Conservation (phyloP, 768 basidiomycete genomes). For the Macrolepiota albuminosa region DNA sequence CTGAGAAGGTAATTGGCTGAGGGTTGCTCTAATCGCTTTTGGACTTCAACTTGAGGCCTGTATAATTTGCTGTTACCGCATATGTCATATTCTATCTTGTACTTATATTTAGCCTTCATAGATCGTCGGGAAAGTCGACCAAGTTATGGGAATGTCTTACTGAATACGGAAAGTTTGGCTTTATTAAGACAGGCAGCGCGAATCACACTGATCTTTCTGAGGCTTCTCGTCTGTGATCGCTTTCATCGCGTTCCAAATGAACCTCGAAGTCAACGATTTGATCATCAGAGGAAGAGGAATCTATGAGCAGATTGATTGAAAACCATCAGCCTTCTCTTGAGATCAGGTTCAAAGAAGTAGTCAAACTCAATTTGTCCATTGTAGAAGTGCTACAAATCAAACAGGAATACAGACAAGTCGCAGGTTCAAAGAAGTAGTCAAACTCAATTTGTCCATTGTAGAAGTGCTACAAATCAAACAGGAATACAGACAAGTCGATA, state of each 20-base stretch:
- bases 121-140: not conserved
- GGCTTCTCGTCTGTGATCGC: too few species aligned
- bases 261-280: too few species aligned
- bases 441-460: too few species aligned
- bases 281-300: too few species aligned
- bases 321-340: too few species aligned
- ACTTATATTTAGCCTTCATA: not conserved
- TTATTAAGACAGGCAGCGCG: not conserved
- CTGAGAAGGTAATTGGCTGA: conserved; percentile 39
- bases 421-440: too few species aligned
- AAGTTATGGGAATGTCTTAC: not conserved
- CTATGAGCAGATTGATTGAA: too few species aligned
- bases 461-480: not conserved
- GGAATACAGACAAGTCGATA: not conserved
- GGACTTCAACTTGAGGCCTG: not conserved
- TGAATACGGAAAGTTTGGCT: not conserved
- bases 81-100: not conserved
- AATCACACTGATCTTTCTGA: not conserved
- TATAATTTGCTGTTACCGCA: not conserved
- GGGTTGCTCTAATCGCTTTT: too few species aligned
- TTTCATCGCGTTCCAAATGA: too few species aligned
- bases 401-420: not conserved
- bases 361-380: too few species aligned
- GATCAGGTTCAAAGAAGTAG: too few species aligned
- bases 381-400: not conserved